A percentile compares a stretch with the other conserved stretches of the same genome.
phyloP scores from a whole-genome alignment of 2,329 filamentous ascomycete genomes.

The Calycina herbarum region DNA sequence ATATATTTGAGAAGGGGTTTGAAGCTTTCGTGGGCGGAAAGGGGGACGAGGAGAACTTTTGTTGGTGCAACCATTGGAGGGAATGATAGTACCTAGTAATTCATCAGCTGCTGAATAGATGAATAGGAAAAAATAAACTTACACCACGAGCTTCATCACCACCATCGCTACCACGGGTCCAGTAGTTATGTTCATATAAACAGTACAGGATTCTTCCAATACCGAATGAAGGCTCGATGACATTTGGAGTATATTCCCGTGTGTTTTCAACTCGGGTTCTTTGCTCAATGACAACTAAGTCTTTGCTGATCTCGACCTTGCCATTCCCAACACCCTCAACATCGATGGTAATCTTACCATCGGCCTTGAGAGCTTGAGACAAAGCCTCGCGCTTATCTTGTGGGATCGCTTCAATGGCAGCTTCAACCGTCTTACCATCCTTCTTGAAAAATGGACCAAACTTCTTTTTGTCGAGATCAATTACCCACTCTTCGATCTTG shows the following conservation, averaged over 20 bases:
- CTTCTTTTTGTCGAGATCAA: constrained; percentile 91
- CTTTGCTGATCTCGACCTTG: constrained; percentile 76
- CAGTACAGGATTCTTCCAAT: constrained; percentile 93
- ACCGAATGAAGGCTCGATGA: constrained; percentile 96
- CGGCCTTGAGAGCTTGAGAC: constrained; percentile 68
- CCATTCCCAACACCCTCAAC: constrained; percentile 67
- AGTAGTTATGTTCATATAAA: constrained; percentile 93
- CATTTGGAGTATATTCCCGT: constrained; percentile 91
- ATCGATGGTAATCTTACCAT: constrained; percentile 74
- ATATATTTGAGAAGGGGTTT: constrained; percentile 72
- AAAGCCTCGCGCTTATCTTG: constrained; percentile 83
- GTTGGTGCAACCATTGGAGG: constrained; percentile 81
- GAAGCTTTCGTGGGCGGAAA: constrained; percentile 81
- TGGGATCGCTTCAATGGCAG: constrained; percentile 64
- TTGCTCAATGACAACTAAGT: constrained; percentile 81
- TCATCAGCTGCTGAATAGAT: constrained; percentile 13
- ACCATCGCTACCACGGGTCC: constrained; percentile 71
- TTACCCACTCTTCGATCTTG: constrained; percentile 80
- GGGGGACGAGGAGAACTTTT: constrained; percentile 88
- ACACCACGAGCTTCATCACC: constrained; percentile 84
- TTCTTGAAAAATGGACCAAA: constrained; percentile 96
- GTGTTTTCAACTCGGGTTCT: constrained; percentile 79
- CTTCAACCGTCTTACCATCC: constrained; percentile 82
- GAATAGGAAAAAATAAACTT: constrained; percentile 45
- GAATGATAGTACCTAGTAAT: constrained; percentile 66